Percentiles rank a stretch among this genome's conserved stretches.
Evolutionary conservation across 2,329 filamentous ascomycete genomes (phyloP).

Genomic region (Scorias spongiosa): DNA sequence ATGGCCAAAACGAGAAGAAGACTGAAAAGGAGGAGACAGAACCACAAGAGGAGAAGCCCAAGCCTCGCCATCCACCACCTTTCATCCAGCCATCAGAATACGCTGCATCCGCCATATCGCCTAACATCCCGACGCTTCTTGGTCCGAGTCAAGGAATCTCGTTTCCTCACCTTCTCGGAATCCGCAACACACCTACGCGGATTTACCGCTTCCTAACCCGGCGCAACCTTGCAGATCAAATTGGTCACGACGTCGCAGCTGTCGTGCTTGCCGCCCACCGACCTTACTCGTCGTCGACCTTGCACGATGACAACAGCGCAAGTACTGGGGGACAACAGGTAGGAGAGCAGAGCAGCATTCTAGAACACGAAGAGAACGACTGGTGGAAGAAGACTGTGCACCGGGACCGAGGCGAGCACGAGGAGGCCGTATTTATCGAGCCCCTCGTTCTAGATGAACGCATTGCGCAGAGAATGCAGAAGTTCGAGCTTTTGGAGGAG

Average conservation of each 20-base stretch:
- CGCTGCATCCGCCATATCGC: conserved; percentile 45
- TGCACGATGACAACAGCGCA: conserved; percentile 8
- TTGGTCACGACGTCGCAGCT: conserved; percentile 77
- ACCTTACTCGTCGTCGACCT: conserved; percentile 24
- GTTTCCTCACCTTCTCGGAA: conserved; percentile 83
- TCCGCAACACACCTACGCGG: conserved; percentile 75
- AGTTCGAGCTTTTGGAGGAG: conserved; percentile 53
- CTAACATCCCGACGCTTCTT: conserved; percentile 53
- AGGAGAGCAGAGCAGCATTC: conserved; percentile 49
- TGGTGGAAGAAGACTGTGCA: conserved; percentile 73
- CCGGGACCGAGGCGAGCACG: conserved; percentile 32
- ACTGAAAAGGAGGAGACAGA: conserved; percentile 17
- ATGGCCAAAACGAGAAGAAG: conserved; percentile 11
- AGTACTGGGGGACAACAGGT: conserved; percentile 20
- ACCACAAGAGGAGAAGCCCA: conserved; percentile 27
- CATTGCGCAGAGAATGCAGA: conserved; percentile 64
- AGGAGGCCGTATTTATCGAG: conserved; percentile 55
- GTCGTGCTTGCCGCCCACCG: conserved; percentile 51
- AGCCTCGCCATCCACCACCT: conserved; percentile 48
- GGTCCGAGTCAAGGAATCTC: conserved; percentile 56
- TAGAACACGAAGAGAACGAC: conserved; percentile 58
- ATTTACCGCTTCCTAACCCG: conserved; percentile 79
- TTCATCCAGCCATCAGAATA: conserved; percentile 66
- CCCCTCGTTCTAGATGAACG: conserved; percentile 62
- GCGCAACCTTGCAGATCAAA: conserved; percentile 67